Evolutionary conservation across 352 stramenopile species (phyloP).

Genomic region (Phytophthora uliginosa): DNA sequence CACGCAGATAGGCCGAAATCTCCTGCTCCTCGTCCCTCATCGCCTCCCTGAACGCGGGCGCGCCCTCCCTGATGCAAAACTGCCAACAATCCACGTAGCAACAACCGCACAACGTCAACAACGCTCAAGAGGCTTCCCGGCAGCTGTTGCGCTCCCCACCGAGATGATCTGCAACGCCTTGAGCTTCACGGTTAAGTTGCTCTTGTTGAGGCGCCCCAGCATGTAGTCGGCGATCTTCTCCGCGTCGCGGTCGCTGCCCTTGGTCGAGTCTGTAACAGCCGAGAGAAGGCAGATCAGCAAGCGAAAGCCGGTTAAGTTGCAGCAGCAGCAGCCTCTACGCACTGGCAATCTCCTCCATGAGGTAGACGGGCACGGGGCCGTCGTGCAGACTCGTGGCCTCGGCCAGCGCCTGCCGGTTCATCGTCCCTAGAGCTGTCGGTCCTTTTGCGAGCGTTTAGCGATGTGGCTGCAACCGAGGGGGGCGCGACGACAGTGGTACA

Average conservation of each 20-base stretch:
- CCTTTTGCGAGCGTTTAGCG: slow-evolving; percentile 13
- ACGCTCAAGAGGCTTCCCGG: background rate
- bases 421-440: slow-evolving; percentile 25
- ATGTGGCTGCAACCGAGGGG: slow-evolving; percentile 16
- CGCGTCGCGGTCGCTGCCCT: slow-evolving; percentile 67
- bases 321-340: slow-evolving; percentile 25
- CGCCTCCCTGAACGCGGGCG: slow-evolving; percentile 63
- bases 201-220: slow-evolving; percentile 79
- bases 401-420: slow-evolving; percentile 85
- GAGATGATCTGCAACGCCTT: slow-evolving; percentile 90
- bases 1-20: slow-evolving; percentile 77
- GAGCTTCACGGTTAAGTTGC: slow-evolving; percentile 88
- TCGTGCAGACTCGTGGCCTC: slow-evolving; percentile 90
- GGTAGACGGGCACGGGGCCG: slow-evolving; percentile 80
- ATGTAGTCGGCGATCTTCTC: slow-evolving; percentile 88
- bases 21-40: slow-evolving; percentile 81
- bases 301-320: background rate
- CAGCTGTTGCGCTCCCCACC: slow-evolving; percentile 46
- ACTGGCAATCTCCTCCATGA: slow-evolving; percentile 90
- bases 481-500: slow-evolving; percentile 23
- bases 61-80: slow-evolving; percentile 84
- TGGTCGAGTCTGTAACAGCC: slow-evolving; percentile 58
- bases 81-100: slow-evolving; percentile 24
- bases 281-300: background rate
- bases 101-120: slow-evolving; percentile 13